phyloP scores from a whole-genome alignment of 192 early-diverging fungal genomes.

The Coemansia sp. region DNA sequence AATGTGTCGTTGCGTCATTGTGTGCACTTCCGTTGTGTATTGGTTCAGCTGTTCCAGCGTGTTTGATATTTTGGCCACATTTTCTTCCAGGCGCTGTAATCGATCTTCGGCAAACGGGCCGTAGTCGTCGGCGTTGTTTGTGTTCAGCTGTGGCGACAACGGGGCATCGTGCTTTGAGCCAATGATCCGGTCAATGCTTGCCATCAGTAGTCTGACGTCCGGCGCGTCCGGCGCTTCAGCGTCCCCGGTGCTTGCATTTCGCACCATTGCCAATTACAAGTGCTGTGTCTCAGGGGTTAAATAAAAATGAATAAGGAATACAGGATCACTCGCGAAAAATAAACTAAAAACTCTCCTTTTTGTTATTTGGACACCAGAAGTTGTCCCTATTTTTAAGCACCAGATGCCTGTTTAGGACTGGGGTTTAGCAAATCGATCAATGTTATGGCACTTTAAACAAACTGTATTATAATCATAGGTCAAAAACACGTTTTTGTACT shows the following conservation, averaged over 20 bases:
- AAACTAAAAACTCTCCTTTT: not conserved
- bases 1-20: not conserved
- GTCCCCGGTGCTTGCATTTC: not conserved
- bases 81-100: not conserved
- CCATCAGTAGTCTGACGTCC: not conserved
- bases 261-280: not conserved
- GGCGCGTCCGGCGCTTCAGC: not conserved
- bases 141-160: not conserved
- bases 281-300: no score
- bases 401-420: no score
- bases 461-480: no score
- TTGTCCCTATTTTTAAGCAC: no score
- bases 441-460: not conserved
- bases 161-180: not conserved
- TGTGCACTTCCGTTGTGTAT: not conserved
- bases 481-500: not conserved
- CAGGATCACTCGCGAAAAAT: not conserved
- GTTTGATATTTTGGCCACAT: not conserved
- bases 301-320: not conserved
- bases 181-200: not conserved
- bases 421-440: no score
- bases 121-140: not conserved
- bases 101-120: not conserved
- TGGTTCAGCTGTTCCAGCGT: not conserved
- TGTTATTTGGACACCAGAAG: no score